Evolutionary conservation across 148 eudicot species (phyloP).

Genomic region (Nepenthes gracilis): DNA sequence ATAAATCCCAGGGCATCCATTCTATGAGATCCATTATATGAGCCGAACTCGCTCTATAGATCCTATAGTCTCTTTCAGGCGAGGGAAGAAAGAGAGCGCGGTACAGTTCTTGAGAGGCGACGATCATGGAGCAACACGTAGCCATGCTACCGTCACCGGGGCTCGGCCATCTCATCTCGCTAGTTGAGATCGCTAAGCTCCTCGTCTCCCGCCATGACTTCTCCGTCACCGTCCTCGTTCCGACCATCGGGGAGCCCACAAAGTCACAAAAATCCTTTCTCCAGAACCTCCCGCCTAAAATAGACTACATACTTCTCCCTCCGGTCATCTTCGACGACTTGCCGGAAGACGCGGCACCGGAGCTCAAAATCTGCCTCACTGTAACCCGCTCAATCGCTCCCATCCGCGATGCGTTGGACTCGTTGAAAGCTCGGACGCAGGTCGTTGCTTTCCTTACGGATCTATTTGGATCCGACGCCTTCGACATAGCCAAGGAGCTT

Average conservation of each 20-base stretch:
- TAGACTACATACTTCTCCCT: slow-evolving; percentile 22
- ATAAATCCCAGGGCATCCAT: too few relatives aligned
- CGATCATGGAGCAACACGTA: slow-evolving; percentile 8
- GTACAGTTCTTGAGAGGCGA: too few relatives aligned
- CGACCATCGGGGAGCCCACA: slow-evolving; percentile 12
- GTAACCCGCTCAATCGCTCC: slow-evolving; percentile 15
- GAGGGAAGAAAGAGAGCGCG: too few relatives aligned
- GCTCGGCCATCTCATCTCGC: slow-evolving; percentile 35
- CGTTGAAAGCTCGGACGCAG: neutral
- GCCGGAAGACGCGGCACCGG: slow-evolving; percentile 10
- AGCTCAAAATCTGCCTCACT: slow-evolving; percentile 11
- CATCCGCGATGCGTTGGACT: slow-evolving; percentile 3
- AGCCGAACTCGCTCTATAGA: too few relatives aligned
- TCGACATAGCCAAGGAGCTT: slow-evolving; percentile 20
- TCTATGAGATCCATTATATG: too few relatives aligned
- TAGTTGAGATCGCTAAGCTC: slow-evolving; percentile 20
- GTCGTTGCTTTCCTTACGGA: slow-evolving; percentile 23
- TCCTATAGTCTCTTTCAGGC: too few relatives aligned
- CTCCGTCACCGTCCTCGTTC: slow-evolving; percentile 19
- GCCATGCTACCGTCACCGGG: slow-evolving; percentile 22
- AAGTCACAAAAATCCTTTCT: slow-evolving; percentile 14
- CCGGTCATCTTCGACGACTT: slow-evolving; percentile 15
- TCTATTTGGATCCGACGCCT: slow-evolving; percentile 25
- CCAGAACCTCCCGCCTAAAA: slow-evolving; percentile 11
- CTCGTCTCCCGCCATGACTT: slow-evolving; percentile 11